These are phyloP conservation scores for Leersia perrieri DNA, from an alignment of 176 grass and related monocot species.

Conservation along the genomic window DNA sequence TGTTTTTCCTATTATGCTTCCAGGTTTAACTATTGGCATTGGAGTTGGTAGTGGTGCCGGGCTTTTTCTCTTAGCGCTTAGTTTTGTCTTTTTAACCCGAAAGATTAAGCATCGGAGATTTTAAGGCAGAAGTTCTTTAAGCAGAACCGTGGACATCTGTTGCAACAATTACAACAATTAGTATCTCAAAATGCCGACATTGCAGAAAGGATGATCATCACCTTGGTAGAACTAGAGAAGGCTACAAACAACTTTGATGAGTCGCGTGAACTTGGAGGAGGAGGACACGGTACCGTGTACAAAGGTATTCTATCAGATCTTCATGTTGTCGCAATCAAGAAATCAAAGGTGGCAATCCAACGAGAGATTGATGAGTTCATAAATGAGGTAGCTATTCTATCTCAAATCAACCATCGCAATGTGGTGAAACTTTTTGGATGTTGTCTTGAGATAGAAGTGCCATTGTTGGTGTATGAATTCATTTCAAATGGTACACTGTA, in stretches of 20 bases:
- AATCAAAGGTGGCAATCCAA: neutral
- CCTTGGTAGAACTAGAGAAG: neutral
- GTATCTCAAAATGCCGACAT: neutral
- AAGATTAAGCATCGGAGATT: neutral
- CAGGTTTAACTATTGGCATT: neutral
- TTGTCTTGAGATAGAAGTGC: neutral
- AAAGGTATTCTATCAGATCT: neutral
- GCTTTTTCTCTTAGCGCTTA: neutral
- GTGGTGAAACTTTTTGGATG: constrained; percentile 15
- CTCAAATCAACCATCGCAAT: neutral
- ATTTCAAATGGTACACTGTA: neutral
- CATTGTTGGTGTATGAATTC: constrained; percentile 5
- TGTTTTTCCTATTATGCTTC: neutral
- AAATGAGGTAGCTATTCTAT: neutral
- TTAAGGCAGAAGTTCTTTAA: neutral
- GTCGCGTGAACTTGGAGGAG: neutral
- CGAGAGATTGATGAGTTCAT: constrained; percentile 14
- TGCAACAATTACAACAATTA: neutral
- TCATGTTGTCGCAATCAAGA: neutral
- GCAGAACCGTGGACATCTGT: neutral
- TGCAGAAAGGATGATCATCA: neutral
- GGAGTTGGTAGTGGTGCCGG: neutral
- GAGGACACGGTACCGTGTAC: neutral
- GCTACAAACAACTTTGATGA: neutral
- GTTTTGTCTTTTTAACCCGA: neutral